phyloP scores from a whole-genome alignment of 176 grass and related monocot species.

The Elymus sibiricus region DNA sequence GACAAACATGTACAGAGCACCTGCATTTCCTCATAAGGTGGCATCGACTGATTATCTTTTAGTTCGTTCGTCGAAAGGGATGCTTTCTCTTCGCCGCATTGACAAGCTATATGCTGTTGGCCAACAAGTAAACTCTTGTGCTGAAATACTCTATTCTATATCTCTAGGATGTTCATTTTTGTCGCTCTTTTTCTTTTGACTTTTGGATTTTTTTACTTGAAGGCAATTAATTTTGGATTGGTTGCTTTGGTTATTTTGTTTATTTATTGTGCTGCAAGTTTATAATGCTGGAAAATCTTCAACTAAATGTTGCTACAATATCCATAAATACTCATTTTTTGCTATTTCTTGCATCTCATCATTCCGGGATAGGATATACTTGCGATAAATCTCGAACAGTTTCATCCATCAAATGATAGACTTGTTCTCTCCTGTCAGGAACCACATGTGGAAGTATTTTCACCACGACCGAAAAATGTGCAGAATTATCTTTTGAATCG shows the following conservation, averaged over 20 bases:
- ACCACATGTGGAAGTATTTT: conserved; percentile 92
- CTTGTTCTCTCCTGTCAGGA: conserved; percentile 56
- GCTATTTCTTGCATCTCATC: conserved; percentile 8
- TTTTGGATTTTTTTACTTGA: background rate
- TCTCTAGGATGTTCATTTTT: background rate
- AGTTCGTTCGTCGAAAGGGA: conserved; percentile 84
- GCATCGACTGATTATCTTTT: conserved; percentile 82
- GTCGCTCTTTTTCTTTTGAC: background rate
- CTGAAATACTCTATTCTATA: conserved; percentile 19
- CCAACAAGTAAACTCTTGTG: conserved; percentile 65
- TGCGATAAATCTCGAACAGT: background rate
- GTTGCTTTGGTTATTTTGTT: conserved; percentile 1
- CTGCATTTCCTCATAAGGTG: conserved; percentile 86
- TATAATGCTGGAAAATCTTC: conserved; percentile 18
- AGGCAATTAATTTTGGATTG: background rate
- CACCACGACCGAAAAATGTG: conserved; percentile 64
- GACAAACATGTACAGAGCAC: conserved; percentile 92
- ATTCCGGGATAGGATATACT: conserved; percentile 13
- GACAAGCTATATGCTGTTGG: conserved; percentile 89
- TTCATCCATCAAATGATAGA: background rate
- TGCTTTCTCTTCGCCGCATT: conserved; percentile 78
- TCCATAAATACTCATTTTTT: background rate
- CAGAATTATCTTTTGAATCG: conserved; percentile 85
- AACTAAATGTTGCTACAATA: background rate
- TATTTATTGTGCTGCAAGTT: conserved; percentile 3